A percentile compares a stretch with the other conserved stretches of the same genome.
Evolutionary conservation across 192 early-diverging fungal genomes (phyloP).

Genomic region (Chytriomyces hyalinus): DNA sequence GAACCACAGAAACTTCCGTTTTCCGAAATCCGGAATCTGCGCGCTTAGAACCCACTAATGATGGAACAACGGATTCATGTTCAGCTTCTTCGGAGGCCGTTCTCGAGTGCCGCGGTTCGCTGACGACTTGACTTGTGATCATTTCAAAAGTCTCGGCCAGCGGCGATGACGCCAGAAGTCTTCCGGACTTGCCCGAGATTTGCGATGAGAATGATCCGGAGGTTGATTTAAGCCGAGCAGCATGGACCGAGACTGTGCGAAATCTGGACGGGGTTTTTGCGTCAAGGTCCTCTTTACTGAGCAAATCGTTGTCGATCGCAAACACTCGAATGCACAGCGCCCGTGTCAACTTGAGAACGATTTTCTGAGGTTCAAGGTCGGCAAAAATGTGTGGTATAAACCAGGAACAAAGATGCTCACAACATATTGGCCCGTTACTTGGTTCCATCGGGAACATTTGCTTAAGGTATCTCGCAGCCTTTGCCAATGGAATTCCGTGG

Average conservation of each 20-base stretch:
- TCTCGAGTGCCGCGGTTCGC: not conserved
- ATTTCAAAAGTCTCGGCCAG: not conserved
- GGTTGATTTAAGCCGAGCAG: slow-evolving; percentile 36
- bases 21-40: not conserved
- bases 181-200: slow-evolving; percentile 12
- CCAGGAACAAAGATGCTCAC: slow-evolving; percentile 52
- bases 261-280: slow-evolving; percentile 32
- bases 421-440: slow-evolving; percentile 69
- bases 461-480: slow-evolving; percentile 55
- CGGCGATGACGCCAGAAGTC: slow-evolving; percentile 21
- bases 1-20: not conserved
- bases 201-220: slow-evolving; percentile 40
- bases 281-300: slow-evolving; percentile 37
- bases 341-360: slow-evolving; percentile 65
- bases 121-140: not conserved
- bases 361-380: slow-evolving; percentile 50
- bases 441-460: slow-evolving; percentile 59
- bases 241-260: slow-evolving; percentile 24
- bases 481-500: slow-evolving; percentile 62
- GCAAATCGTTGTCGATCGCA: slow-evolving; percentile 64
- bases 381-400: not conserved
- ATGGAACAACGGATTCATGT: not conserved
- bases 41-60: not conserved
- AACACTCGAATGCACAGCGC: slow-evolving; percentile 63
- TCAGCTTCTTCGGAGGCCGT: not conserved